Evolutionary conservation across 768 basidiomycete species (phyloP).

Genomic region (Leccinum obscurum): DNA sequence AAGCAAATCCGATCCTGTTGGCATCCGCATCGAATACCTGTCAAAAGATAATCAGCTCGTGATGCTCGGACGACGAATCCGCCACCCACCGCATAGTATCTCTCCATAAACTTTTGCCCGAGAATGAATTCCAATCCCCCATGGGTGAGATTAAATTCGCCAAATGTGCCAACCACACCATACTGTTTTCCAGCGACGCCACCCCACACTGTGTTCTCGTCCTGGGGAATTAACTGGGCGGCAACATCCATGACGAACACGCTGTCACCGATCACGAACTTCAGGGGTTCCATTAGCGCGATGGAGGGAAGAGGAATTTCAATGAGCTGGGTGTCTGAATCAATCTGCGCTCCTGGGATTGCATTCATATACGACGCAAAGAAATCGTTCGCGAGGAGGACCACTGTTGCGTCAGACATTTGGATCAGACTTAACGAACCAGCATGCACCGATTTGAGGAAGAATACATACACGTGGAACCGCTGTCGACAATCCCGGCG

Average conservation of each 20-base stretch:
- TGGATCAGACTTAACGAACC: background rate
- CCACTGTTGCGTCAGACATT: background rate
- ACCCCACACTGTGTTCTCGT: background rate
- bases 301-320: conserved; percentile 16
- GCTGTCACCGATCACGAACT: conserved; percentile 4
- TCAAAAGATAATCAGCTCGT: background rate
- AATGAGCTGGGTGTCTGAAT: conserved; percentile 1
- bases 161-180: background rate
- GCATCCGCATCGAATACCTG: conserved; percentile 2
- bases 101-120: background rate
- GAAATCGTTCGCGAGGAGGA: conserved; percentile 4
- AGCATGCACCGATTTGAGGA: background rate
- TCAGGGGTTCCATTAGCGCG: conserved; percentile 8
- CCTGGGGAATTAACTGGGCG: background rate
- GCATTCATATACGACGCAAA: conserved; percentile 12
- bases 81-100: background rate
- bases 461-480: too few species aligned
- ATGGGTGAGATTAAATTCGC: too few species aligned
- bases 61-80: background rate
- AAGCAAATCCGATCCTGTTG: background rate
- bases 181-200: background rate
- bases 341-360: conserved; percentile 12
- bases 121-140: background rate
- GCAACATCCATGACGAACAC: background rate
- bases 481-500: background rate